Conservation (phyloP, 805 yeast genomes). For the Pichia cabralensis region DNA sequence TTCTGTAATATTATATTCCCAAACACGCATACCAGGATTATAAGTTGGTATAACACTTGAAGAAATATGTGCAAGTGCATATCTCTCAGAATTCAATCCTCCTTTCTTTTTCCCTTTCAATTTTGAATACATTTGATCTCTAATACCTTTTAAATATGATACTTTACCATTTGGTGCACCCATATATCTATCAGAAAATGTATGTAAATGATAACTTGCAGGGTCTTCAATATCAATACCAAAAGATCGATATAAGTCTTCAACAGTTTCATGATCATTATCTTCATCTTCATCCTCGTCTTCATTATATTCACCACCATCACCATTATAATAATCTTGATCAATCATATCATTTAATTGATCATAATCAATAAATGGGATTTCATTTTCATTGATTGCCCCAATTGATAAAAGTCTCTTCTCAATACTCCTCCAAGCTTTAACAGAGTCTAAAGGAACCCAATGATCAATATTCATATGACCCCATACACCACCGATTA, state of each 20-base stretch:
- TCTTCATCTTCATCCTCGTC: slow-evolving; percentile 14
- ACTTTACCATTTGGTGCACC: slow-evolving; percentile 63
- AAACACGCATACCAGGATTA: slow-evolving; percentile 72
- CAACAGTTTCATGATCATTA: slow-evolving; percentile 9
- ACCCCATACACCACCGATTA: slow-evolving; percentile 76
- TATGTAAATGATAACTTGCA: slow-evolving; percentile 7
- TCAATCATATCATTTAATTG: slow-evolving; percentile 16
- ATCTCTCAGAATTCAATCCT: slow-evolving; percentile 43
- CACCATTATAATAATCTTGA: slow-evolving; percentile 13
- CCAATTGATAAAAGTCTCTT: slow-evolving; percentile 14
- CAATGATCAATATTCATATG: slow-evolving; percentile 90
- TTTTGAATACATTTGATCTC: slow-evolving; percentile 42
- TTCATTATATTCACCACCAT: slow-evolving; percentile 16
- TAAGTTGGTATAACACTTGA: slow-evolving; percentile 78
- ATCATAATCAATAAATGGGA: slow-evolving; percentile 13
- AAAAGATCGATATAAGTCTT: slow-evolving; percentile 5
- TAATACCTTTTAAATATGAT: slow-evolving; percentile 47
- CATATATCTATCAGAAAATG: slow-evolving; percentile 31
- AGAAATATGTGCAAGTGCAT: slow-evolving; percentile 58
- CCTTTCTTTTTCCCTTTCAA: slow-evolving; percentile 36
- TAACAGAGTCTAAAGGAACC: slow-evolving; percentile 61
- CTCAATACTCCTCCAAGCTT: slow-evolving; percentile 48
- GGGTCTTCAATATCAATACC: slow-evolving; percentile 17
- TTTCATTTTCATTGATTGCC: slow-evolving; percentile 17
- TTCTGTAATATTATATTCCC: slow-evolving; percentile 74